Evolutionary conservation across 2,329 filamentous ascomycete genomes (phyloP), one percentile per base, ranked within the genome.

Genomic region (Aspergillus spinulosporus): DNA sequence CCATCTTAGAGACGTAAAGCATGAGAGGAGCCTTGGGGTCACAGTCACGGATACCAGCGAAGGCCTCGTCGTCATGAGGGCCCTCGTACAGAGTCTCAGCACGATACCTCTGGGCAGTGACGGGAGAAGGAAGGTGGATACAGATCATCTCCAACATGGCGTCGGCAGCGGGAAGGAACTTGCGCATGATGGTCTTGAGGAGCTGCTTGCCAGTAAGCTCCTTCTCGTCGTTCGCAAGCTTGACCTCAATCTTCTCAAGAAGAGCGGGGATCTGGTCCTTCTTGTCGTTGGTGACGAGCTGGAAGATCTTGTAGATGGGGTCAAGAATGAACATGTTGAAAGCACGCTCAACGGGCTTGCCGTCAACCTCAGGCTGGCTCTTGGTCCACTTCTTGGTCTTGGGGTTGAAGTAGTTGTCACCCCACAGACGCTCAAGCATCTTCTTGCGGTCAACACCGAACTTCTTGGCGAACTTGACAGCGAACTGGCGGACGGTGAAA

Each of bases 1-100:
- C 94, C 94, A 99, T 99, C 91, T 99, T 99, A 80, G 94, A 99
- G 79, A 99, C 92, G 89, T 99, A 99, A 69, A 97, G 85, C 94
- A 99, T 99, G 80, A 99, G 94, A 73, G 93, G 90, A 78, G 86
- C 94, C 84, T 96, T 96, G 80, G 93, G 85, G 79, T 99, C 91
- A 79, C 94, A 97, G 85, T 97, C 92, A 72, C 92, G 92, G 86
- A 99, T 97, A 86, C 88, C 92, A 76, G 96, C 89, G 82, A 89
- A 92, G 71, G 88, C 87, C 79, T 91, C 88, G 72, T 99, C 94
- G 76, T 99, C 94, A 59, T 82, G 74, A 70, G 94, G 94, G 85
- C 94, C 94, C 85, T 99, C 94, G 84, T 99, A 99, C 66, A 99
- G 86, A 76, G 92, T 96, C 87, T 97, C 94, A 73, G 85, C 88